Conservation (phyloP, 2,329 filamentous ascomycete genomes). For the Sclerotinia subarctica region DNA sequence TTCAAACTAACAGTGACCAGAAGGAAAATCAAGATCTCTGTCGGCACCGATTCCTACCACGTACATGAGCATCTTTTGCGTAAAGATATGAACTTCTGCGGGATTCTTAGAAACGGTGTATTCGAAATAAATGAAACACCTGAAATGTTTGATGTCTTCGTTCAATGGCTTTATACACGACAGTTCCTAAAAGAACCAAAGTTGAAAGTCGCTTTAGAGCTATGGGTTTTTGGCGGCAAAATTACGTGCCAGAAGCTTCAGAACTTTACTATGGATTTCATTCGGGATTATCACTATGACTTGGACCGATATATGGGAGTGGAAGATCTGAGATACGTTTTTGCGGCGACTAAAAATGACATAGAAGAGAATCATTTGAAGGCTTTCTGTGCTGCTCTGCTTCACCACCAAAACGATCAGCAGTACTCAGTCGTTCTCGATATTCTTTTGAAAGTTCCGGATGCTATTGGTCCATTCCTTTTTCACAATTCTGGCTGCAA, state of each 20-base stretch:
- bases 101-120: accelerated
- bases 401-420: not conserved
- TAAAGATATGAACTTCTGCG: not conserved
- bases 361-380: not conserved
- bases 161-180: not conserved
- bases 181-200: not conserved
- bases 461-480: not conserved
- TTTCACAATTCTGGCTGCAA: not conserved
- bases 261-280: not conserved
- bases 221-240: not conserved
- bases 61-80: not conserved
- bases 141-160: not conserved
- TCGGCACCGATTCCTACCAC: not conserved
- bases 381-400: not conserved
- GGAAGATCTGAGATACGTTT: not conserved
- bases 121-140: not conserved
- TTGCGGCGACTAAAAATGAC: not conserved
- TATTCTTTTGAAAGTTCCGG: not conserved
- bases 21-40: not conserved
- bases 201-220: not conserved
- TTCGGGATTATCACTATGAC: not conserved
- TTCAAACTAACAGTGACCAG: not conserved
- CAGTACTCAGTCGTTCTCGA: too few relatives aligned
- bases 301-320: not conserved
- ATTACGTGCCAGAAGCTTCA: not conserved